Evolutionary conservation across 2,329 filamentous ascomycete species (phyloP), one percentile per base, ranked within the genome.

Genomic region (Thielaviopsis populi): DNA sequence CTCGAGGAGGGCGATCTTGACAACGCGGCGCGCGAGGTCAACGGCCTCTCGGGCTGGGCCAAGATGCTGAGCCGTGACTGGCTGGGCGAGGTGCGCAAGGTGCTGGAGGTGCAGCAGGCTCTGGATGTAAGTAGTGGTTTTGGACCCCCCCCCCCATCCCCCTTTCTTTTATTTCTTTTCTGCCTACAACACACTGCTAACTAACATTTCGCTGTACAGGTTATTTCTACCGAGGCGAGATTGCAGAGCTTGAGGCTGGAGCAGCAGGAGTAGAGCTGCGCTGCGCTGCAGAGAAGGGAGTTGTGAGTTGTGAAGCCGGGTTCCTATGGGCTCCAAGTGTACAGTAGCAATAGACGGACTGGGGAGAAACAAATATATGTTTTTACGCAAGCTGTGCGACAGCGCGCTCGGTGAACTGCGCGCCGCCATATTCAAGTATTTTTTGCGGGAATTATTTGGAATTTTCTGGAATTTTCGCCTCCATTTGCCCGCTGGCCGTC

Each of bases 41-140:
- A 97, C 73, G 83, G 85, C 1, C 79, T 99, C 58, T 82, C 87
- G 67, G 94, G 94, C 30, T 99, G 94, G 94, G 91, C 92, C 59
- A 96, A 94, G 80, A 92, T 91, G 48, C 77, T 99, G 72, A 95
- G 89, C 75, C 85, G 88, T 71, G 94, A 99, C 75, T 99, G 94
- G 94, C 76, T 99, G 69, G 82, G 81, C 62, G 94, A 99, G 79
- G 88, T 91, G 67, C 84, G 94, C 73, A 88, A 91, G 77, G 89
- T 95, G 68, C 79, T 99, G 71, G 94, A 99, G 77, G 94, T 97
- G 68, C 86, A 89, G 76, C 94, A 99, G 77, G 94, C 94, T 71
- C 80, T 99, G 70, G 94, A 99, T 75, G 94, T 96, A 75, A 84
- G 86, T 82, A 84, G 86, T 82, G 68, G 37, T 13, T 33, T 3